These are phyloP conservation scores for Oemleria cerasiformis DNA, from an alignment of 306 rosid genomes.

Conservation along the genomic window DNA sequence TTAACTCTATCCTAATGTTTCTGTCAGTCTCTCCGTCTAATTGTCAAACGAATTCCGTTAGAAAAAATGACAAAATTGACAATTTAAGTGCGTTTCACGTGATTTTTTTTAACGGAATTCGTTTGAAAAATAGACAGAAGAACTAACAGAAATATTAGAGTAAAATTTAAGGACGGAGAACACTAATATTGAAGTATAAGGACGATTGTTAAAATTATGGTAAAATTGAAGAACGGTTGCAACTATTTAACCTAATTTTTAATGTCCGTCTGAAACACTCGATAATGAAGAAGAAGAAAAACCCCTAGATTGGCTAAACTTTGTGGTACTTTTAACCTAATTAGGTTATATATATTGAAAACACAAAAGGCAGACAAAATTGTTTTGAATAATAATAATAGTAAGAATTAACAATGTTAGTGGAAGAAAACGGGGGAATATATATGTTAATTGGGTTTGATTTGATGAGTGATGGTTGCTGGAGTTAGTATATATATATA, in stretches of 20 bases:
- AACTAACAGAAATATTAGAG: too few species aligned
- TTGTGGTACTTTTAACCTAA: neutral
- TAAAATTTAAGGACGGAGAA: too few species aligned
- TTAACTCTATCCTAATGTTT: too few species aligned
- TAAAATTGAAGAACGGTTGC: too few species aligned
- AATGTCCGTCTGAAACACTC: neutral
- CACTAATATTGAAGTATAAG: too few species aligned
- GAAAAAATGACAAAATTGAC: too few species aligned
- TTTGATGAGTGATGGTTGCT: conserved; percentile 33
- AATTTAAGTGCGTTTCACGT: too few species aligned
- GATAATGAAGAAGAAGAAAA: neutral
- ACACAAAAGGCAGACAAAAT: neutral
- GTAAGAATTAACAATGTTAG: neutral
- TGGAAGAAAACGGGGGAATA: conserved; percentile 36
- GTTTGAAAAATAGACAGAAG: too few species aligned
- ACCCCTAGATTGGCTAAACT: neutral
- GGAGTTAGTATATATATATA: conserved; percentile 13
- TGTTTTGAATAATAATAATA: neutral
- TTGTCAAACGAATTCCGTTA: too few species aligned
- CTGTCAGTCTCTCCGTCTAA: too few species aligned
- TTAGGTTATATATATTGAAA: neutral
- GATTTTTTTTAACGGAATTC: too few species aligned
- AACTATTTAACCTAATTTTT: neutral
- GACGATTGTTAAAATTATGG: too few species aligned
- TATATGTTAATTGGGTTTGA: conserved; percentile 34